A percentile compares a stretch with the other conserved stretches of the same genome.
These are phyloP conservation scores for Candida stauntonica DNA, from an alignment of 805 yeast genomes.

Conservation along the genomic window DNA sequence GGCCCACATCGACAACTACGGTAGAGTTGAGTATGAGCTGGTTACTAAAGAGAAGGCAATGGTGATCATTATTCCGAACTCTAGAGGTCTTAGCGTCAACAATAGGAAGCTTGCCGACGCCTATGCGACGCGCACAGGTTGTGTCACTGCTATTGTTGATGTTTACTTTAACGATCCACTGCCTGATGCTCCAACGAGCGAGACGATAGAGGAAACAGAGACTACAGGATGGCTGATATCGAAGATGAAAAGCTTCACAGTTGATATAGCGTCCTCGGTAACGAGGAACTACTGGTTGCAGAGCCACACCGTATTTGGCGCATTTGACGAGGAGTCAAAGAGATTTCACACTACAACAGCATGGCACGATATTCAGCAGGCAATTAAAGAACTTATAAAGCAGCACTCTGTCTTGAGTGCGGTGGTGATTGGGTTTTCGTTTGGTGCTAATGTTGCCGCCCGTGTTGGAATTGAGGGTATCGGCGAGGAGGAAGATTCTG, in stretches of 20 bases:
- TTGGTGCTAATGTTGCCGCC: constrained; percentile 23
- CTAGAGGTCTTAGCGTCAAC: constrained; percentile 22
- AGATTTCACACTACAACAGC: constrained; percentile 19
- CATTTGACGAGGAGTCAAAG: constrained; percentile 12
- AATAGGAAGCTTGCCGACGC: constrained; percentile 27
- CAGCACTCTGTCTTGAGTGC: constrained; percentile 18
- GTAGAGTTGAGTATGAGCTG: constrained; percentile 23
- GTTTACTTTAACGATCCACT: constrained; percentile 22
- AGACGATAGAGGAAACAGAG: background rate
- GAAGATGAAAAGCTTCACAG: constrained; percentile 17
- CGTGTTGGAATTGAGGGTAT: constrained; percentile 19
- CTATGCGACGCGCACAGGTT: constrained; percentile 25
- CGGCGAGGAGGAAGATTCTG: background rate
- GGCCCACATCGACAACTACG: constrained; percentile 22
- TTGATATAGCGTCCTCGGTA: constrained; percentile 17
- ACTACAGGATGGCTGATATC: constrained; percentile 15
- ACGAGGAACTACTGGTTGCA: constrained; percentile 23
- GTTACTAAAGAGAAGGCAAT: constrained; percentile 24
- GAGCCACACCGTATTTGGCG: constrained; percentile 22
- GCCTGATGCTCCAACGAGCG: constrained; percentile 5
- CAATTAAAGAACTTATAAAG: constrained; percentile 20
- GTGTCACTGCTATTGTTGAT: constrained; percentile 25
- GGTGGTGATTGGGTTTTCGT: constrained; percentile 24
- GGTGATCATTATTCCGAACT: constrained; percentile 25
- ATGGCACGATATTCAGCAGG: constrained; percentile 15